Evolutionary conservation across 768 basidiomycete genomes (phyloP).

Genomic region (Lentinula sp.): DNA sequence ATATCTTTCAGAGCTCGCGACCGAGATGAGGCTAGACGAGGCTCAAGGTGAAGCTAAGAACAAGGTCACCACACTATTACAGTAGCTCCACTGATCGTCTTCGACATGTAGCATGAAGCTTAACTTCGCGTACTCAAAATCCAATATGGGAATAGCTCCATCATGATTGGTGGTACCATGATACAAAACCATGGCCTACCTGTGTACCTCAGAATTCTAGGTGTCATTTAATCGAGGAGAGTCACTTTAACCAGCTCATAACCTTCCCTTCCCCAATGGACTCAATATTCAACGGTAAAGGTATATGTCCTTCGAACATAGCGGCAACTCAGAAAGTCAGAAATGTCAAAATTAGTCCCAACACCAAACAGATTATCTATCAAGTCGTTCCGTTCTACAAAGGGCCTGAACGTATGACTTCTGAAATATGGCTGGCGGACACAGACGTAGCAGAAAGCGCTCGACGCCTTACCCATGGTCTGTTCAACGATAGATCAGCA

Average conservation of each 20-base stretch:
- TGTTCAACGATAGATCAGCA: conserved; percentile 21
- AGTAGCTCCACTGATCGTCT: too few species aligned
- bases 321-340: conserved; percentile 23
- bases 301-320: conserved; percentile 17
- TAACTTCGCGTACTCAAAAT: too few species aligned
- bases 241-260: neutral
- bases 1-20: too few species aligned
- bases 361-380: conserved; percentile 23
- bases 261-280: neutral
- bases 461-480: conserved; percentile 20
- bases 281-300: neutral
- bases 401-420: conserved; percentile 12
- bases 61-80: too few species aligned
- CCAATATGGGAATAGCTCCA: neutral
- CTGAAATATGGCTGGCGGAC: conserved; percentile 25
- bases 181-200: neutral
- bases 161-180: neutral
- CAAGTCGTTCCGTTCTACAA: conserved; percentile 26
- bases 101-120: too few species aligned
- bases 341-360: conserved; percentile 26
- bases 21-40: neutral
- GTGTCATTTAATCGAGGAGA: neutral
- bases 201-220: neutral
- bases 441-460: conserved; percentile 20
- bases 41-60: too few species aligned